Evolutionary conservation across 2,329 filamentous ascomycete species (phyloP).

Genomic region (Zopfia rhizophila): DNA sequence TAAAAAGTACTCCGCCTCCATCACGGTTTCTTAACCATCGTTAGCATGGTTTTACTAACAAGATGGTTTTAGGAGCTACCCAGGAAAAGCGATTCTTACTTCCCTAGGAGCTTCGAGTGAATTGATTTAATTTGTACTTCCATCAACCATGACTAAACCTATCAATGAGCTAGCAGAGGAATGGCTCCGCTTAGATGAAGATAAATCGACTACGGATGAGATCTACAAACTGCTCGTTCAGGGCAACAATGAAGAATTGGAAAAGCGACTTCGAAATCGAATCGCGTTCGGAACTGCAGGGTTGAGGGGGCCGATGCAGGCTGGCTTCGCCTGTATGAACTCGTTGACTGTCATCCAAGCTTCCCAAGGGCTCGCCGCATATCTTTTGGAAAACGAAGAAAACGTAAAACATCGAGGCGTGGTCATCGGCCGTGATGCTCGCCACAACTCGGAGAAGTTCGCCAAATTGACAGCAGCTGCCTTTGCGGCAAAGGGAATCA

Average conservation of each 20-base stretch:
- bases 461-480: conserved; percentile 69
- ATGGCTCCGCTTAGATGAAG: conserved; percentile 69
- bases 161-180: conserved; percentile 60
- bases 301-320: conserved; percentile 71
- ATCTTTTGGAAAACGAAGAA: conserved; percentile 60
- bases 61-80: too few relatives aligned
- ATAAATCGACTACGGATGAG: conserved; percentile 63
- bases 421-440: conserved; percentile 71
- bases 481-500: conserved; percentile 67
- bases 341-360: conserved; percentile 69
- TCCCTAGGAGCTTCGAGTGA: background rate
- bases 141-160: conserved; percentile 40
- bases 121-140: too few relatives aligned
- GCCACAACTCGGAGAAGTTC: conserved; percentile 71
- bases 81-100: too few relatives aligned
- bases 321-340: conserved; percentile 71
- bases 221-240: conserved; percentile 63
- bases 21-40: too few relatives aligned
- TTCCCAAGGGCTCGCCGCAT: conserved; percentile 72
- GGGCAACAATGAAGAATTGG: conserved; percentile 60
- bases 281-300: conserved; percentile 73
- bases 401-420: conserved; percentile 59
- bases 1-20: too few relatives aligned
- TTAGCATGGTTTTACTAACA: too few relatives aligned
- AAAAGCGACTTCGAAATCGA: conserved; percentile 63